Conservation (phyloP, 768 basidiomycete species). For the Nidularia sp. region DNA sequence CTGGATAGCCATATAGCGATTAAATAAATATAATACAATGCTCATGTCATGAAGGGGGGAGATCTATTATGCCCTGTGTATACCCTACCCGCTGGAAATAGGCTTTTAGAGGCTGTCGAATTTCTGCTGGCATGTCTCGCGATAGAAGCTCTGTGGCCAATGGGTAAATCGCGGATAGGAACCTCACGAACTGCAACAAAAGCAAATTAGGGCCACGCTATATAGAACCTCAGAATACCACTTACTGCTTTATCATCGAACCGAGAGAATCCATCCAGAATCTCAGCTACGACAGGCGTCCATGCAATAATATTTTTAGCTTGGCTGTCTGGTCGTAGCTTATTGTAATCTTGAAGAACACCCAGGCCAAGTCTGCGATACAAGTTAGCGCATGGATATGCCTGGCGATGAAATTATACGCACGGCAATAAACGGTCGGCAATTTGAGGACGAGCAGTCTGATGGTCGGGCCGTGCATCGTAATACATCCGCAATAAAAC, state of each 20-base stretch:
- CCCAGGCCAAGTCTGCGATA: conserved; percentile 72
- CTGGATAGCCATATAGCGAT: conserved; percentile 28
- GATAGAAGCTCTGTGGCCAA: conserved; percentile 80
- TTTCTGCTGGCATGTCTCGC: conserved; percentile 79
- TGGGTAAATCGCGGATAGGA: conserved; percentile 89
- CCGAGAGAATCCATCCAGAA: conserved; percentile 82
- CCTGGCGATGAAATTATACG: conserved; percentile 16
- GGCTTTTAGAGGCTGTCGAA: conserved; percentile 72
- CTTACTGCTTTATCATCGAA: conserved; percentile 91
- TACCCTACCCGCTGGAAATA: conserved; percentile 81
- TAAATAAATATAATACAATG: conserved; percentile 16
- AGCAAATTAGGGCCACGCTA: conserved; percentile 1
- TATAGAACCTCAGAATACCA: conserved; percentile 5
- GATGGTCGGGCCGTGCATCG: conserved; percentile 84
- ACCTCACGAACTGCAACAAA: conserved; percentile 71
- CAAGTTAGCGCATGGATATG: conserved; percentile 4
- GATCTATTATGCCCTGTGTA: conserved; percentile 67
- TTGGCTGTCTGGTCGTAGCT: conserved; percentile 85
- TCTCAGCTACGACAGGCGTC: conserved; percentile 98
- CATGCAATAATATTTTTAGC: conserved; percentile 94
- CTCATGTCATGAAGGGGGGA: conserved; percentile 31
- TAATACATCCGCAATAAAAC: conserved; percentile 92
- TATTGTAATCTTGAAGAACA: conserved; percentile 88
- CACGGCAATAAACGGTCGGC: conserved; percentile 69
- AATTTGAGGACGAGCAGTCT: conserved; percentile 78